These are phyloP conservation scores for Plantago rigida DNA, from an alignment of 305 asterid species.

Conservation along the genomic window DNA sequence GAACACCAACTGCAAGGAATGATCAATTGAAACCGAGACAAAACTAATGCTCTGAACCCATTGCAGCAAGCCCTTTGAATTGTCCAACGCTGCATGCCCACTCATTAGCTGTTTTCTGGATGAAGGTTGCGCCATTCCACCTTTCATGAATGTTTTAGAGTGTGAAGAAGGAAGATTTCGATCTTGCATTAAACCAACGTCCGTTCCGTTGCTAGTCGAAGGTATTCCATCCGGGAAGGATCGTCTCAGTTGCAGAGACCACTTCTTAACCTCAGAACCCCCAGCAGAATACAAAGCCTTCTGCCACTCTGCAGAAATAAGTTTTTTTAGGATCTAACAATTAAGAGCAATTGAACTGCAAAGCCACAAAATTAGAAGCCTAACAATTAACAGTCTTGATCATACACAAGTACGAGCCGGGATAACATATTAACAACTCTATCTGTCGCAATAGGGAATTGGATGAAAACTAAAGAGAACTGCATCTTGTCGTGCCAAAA, in stretches of 20 bases:
- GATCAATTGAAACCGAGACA: slow-evolving; percentile 79
- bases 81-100: slow-evolving; percentile 62
- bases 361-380: slow-evolving; percentile 8
- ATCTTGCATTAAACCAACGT: slow-evolving; percentile 74
- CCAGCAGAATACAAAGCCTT: slow-evolving; percentile 90
- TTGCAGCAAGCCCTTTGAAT: slow-evolving; percentile 80
- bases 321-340: slow-evolving; percentile 18
- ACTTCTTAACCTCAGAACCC: slow-evolving; percentile 91
- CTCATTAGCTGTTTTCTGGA: slow-evolving; percentile 77
- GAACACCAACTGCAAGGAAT: slow-evolving; percentile 68
- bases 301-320: slow-evolving; percentile 81
- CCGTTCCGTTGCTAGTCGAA: slow-evolving; percentile 78
- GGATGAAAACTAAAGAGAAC: too few species aligned
- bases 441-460: too few species aligned
- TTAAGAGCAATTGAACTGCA: slow-evolving; percentile 9
- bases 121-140: slow-evolving; percentile 71
- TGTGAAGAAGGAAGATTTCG: slow-evolving; percentile 67
- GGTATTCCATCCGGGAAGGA: slow-evolving; percentile 82
- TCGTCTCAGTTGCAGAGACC: slow-evolving; percentile 93
- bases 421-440: too few species aligned
- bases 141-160: slow-evolving; percentile 72
- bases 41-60: slow-evolving; percentile 97
- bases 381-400: slow-evolving; percentile 7
- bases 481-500: too few species aligned
- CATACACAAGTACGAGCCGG: not conserved